Conservation (phyloP, 345 rosid species). For the Acer yangbiense region DNA sequence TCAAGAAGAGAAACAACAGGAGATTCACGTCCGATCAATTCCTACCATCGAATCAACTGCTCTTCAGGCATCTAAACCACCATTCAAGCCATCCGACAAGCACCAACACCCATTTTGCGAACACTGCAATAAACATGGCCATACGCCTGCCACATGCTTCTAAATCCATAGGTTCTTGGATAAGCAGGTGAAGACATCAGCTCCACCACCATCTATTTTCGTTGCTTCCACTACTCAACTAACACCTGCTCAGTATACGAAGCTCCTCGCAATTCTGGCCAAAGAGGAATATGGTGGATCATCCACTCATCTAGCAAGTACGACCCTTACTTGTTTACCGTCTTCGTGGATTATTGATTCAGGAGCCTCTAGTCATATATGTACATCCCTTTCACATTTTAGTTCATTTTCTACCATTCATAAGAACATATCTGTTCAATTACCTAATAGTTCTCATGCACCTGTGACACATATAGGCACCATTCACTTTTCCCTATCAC, state of each 20-base stretch:
- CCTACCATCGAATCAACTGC: too few relatives aligned
- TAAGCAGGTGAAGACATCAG: background rate
- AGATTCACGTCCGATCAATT: too few relatives aligned
- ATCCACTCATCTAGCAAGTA: background rate
- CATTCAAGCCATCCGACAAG: background rate
- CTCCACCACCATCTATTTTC: too few relatives aligned
- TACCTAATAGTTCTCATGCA: background rate
- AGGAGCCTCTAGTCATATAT: background rate
- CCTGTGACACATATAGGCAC: background rate
- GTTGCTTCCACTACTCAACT: background rate
- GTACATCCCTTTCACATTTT: background rate
- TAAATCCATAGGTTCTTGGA: background rate
- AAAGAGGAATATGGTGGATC: background rate
- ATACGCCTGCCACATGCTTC: background rate
- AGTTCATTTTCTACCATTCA: background rate
- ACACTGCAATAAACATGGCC: background rate
- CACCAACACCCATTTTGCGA: background rate
- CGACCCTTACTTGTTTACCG: background rate
- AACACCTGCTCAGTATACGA: background rate
- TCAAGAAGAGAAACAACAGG: too few relatives aligned
- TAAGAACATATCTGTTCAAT: background rate
- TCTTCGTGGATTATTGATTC: background rate
- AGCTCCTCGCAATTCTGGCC: background rate
- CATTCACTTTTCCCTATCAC: background rate
- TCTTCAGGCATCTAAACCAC: too few relatives aligned